Percentiles rank a stretch among this genome's conserved stretches.
Conservation (phyloP, 306 rosid genomes). For the Prunus dulcis region DNA sequence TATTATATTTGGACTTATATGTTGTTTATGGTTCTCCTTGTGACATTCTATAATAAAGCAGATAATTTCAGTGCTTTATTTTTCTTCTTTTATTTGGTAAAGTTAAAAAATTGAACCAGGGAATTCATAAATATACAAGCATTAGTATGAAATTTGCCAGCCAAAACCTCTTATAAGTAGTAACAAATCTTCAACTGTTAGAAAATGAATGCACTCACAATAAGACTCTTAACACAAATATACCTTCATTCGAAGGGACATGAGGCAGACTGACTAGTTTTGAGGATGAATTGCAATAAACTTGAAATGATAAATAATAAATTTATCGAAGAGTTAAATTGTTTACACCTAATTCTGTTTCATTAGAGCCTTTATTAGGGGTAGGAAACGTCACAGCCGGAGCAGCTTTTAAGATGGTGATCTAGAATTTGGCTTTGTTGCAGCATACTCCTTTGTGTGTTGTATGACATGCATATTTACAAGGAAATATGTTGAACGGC, state of each 20-base stretch:
- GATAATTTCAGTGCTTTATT: too few relatives aligned
- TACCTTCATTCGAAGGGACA: neutral
- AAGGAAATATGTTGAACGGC: neutral
- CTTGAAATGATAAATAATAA: neutral
- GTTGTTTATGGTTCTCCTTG: too few relatives aligned
- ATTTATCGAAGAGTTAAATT: neutral
- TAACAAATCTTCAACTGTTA: neutral
- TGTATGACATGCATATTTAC: neutral
- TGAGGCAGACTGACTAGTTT: neutral
- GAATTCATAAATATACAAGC: too few relatives aligned
- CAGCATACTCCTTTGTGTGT: neutral
- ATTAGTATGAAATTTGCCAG: too few relatives aligned
- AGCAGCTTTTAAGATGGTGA: neutral
- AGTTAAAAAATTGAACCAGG: too few relatives aligned
- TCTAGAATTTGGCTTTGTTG: conserved; percentile 4
- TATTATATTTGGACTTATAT: neutral
- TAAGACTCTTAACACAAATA: too few relatives aligned
- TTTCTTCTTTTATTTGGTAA: too few relatives aligned
- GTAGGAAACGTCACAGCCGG: neutral
- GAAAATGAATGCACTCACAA: neutral
- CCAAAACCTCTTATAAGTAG: neutral
- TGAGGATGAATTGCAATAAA: neutral
- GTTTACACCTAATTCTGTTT: neutral
- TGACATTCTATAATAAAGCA: neutral
- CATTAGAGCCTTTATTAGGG: neutral